A percentile compares a stretch with the other conserved stretches of the same genome.
Evolutionary conservation across 2,329 filamentous ascomycete species (phyloP).

Genomic region (Cercospora berteroae): DNA sequence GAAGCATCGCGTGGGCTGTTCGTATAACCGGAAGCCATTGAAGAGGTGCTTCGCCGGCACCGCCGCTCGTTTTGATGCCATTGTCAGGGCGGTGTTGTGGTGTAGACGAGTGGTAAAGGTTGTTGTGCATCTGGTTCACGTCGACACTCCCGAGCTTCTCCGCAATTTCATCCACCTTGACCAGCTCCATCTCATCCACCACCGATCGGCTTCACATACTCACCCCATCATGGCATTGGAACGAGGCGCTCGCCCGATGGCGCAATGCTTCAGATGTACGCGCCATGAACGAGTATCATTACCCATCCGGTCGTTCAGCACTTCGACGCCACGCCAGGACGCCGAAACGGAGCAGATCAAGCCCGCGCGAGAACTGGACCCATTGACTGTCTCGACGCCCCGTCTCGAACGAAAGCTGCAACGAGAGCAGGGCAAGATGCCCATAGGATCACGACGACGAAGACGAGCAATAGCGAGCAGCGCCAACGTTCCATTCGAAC

Average conservation of each 20-base stretch:
- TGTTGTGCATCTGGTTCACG: conserved; percentile 10
- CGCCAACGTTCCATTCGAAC: conserved; percentile 76
- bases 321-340: conserved; percentile 47
- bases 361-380: conserved; percentile 18
- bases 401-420: conserved; percentile 63
- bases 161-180: conserved; percentile 1
- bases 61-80: conserved; percentile 43
- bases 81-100: conserved; percentile 26
- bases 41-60: conserved; percentile 40
- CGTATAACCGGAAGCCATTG: conserved; percentile 28
- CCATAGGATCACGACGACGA: conserved; percentile 74
- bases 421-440: conserved; percentile 57
- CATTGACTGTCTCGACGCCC: conserved; percentile 27
- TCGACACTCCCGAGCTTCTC: conserved; percentile 14
- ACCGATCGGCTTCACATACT: not conserved
- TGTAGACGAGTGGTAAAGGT: conserved; percentile 5
- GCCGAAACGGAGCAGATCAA: conserved; percentile 37
- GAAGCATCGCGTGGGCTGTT: conserved; percentile 36
- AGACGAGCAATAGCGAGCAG: conserved; percentile 59
- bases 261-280: conserved; percentile 31
- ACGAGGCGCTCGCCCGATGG: conserved; percentile 40
- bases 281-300: conserved; percentile 29
- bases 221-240: conserved; percentile 29
- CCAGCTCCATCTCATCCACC: conserved; percentile 1
- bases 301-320: conserved; percentile 50